A percentile compares a stretch with the other conserved stretches of the same genome.
phyloP scores from a whole-genome alignment of 768 basidiomycete species.

The Suillus tomentosus region DNA sequence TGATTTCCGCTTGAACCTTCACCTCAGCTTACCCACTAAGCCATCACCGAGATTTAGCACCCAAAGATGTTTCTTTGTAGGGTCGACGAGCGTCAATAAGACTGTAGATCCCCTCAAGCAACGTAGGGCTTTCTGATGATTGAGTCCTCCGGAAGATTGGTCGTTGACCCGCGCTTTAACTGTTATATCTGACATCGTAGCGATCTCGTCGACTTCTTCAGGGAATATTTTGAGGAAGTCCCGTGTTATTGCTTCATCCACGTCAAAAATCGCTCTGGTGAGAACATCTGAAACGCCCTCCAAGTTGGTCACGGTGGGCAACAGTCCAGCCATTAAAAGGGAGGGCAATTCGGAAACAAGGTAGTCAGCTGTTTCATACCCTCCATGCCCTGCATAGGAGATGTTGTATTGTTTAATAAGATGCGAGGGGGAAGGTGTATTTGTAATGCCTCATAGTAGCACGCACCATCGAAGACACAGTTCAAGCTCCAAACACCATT shows the following conservation, averaged over 20 bases:
- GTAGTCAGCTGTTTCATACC: slow-evolving; percentile 49
- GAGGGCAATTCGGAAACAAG: slow-evolving; percentile 35
- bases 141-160: slow-evolving; percentile 25
- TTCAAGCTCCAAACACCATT: slow-evolving; percentile 46
- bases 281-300: slow-evolving; percentile 35
- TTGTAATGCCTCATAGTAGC: background rate
- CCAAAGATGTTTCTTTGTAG: slow-evolving; percentile 46
- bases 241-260: slow-evolving; percentile 41
- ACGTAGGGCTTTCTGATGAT: slow-evolving; percentile 38
- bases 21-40: slow-evolving; percentile 43
- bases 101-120: slow-evolving; percentile 56
- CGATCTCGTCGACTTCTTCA: slow-evolving; percentile 27
- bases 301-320: slow-evolving; percentile 12
- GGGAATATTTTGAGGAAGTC: slow-evolving; percentile 47
- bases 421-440: background rate
- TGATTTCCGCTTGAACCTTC: background rate
- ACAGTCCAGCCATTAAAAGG: slow-evolving; percentile 20
- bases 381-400: slow-evolving; percentile 37
- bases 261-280: slow-evolving; percentile 34
- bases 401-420: slow-evolving; percentile 20
- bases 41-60: slow-evolving; percentile 60
- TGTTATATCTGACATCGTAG: slow-evolving; percentile 38
- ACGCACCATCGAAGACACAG: slow-evolving; percentile 49
- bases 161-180: slow-evolving; percentile 45
- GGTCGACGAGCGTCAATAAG: slow-evolving; percentile 48